Evolutionary conservation across 2,329 filamentous ascomycete species (phyloP).

Genomic region (Cladosporium sp.): DNA sequence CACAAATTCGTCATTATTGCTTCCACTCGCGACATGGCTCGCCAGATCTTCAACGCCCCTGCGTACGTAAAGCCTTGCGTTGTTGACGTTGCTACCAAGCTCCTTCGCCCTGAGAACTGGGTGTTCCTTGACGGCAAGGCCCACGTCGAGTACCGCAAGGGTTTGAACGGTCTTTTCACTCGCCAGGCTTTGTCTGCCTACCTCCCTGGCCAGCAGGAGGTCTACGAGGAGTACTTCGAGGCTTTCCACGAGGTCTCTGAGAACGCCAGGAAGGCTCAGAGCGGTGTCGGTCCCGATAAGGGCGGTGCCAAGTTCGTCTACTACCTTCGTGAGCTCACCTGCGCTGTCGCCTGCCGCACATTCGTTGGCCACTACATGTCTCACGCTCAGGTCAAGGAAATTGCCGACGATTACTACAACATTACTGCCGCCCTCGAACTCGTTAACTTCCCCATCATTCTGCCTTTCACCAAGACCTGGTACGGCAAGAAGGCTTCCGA

Average conservation of each 20-base stretch:
- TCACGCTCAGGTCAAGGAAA: slow-evolving; percentile 85
- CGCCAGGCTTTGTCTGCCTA: slow-evolving; percentile 82
- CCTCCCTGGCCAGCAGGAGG: slow-evolving; percentile 85
- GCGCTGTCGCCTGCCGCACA: slow-evolving; percentile 90
- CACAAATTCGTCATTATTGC: slow-evolving; percentile 99
- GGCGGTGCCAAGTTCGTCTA: slow-evolving; percentile 82
- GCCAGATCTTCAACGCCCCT: slow-evolving; percentile 95
- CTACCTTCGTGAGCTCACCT: slow-evolving; percentile 90
- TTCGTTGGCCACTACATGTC: slow-evolving; percentile 95
- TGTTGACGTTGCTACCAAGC: slow-evolving; percentile 89
- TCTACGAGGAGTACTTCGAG: slow-evolving; percentile 83
- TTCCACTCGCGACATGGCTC: slow-evolving; percentile 87
- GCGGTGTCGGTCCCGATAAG: slow-evolving; percentile 41
- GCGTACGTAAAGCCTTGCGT: slow-evolving; percentile 91
- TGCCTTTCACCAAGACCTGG: slow-evolving; percentile 94
- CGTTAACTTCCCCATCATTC: slow-evolving; percentile 96
- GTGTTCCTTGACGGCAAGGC: slow-evolving; percentile 94
- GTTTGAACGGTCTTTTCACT: slow-evolving; percentile 90
- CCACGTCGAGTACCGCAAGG: slow-evolving; percentile 96
- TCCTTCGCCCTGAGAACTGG: slow-evolving; percentile 89
- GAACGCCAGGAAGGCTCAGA: slow-evolving; percentile 36
- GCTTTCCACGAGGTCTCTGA: slow-evolving; percentile 69
- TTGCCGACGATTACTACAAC: slow-evolving; percentile 93
- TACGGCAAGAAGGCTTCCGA: slow-evolving; percentile 94
- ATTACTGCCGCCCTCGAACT: slow-evolving; percentile 94